These are phyloP conservation scores for Fusarium chaquense DNA, from an alignment of 2,329 filamentous ascomycete genomes.

Conservation along the genomic window DNA sequence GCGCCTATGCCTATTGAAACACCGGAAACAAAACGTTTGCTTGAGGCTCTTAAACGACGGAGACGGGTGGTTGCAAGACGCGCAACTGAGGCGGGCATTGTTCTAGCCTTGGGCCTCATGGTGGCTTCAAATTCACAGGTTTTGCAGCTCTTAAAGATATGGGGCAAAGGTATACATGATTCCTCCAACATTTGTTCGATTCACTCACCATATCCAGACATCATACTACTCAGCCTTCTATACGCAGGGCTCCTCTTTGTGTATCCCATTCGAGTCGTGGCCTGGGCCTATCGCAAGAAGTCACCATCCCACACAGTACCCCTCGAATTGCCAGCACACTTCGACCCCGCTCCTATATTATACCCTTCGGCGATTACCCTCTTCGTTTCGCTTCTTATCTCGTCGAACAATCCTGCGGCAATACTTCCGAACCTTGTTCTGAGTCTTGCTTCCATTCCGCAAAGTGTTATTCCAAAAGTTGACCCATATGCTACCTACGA, in stretches of 20 bases:
- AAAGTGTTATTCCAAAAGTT: conserved; percentile 75
- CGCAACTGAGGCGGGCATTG: conserved; percentile 63
- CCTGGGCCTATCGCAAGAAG: conserved; percentile 60
- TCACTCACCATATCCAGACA: conserved; percentile 54
- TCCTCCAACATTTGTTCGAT: not conserved
- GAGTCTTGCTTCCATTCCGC: conserved; percentile 80
- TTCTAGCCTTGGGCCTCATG: conserved; percentile 62
- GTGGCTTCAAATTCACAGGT: conserved; percentile 62
- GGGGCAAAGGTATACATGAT: conserved; percentile 61
- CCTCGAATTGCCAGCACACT: conserved; percentile 75
- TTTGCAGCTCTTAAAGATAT: conserved; percentile 58
- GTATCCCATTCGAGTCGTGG: conserved; percentile 71
- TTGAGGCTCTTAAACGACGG: conserved; percentile 56
- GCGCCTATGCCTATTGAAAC: conserved; percentile 25
- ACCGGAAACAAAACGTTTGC: conserved; percentile 36
- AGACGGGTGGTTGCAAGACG: conserved; percentile 66
- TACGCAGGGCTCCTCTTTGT: conserved; percentile 58
- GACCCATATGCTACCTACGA: conserved; percentile 69
- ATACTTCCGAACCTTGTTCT: conserved; percentile 86
- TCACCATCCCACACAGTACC: conserved; percentile 55
- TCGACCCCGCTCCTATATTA: conserved; percentile 91
- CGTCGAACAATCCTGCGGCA: conserved; percentile 68
- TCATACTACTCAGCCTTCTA: conserved; percentile 54
- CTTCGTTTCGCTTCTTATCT: conserved; percentile 80
- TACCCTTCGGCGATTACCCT: conserved; percentile 85